Conservation (phyloP, 2,329 filamentous ascomycete genomes). For the Pseudopyricularia javanii region DNA sequence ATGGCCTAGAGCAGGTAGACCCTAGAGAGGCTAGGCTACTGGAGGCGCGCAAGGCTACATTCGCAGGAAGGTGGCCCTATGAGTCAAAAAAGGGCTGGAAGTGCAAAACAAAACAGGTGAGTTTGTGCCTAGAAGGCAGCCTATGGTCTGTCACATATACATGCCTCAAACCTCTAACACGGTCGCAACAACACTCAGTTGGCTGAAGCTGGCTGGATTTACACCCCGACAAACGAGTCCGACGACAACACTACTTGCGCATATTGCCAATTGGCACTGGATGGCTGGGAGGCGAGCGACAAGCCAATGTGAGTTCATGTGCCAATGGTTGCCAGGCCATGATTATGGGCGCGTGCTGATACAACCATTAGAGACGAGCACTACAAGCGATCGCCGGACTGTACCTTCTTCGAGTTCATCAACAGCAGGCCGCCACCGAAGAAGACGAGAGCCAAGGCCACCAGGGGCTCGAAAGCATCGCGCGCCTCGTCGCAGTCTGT, state of each 20-base stretch:
- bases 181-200: conserved; percentile 37
- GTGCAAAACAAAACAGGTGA: conserved; percentile 77
- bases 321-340: background rate
- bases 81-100: conserved; percentile 80
- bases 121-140: conserved; percentile 7
- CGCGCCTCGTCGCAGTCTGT: conserved; percentile 49
- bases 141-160: background rate
- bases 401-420: conserved; percentile 67
- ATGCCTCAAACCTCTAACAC: background rate
- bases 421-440: conserved; percentile 43
- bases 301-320: conserved; percentile 58
- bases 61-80: conserved; percentile 77
- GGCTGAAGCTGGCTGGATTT: conserved; percentile 88
- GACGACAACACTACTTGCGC: conserved; percentile 85
- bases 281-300: conserved; percentile 90
- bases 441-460: conserved; percentile 35
- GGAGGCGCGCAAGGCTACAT: conserved; percentile 71
- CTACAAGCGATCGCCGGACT: conserved; percentile 62
- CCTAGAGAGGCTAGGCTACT: conserved; percentile 60
- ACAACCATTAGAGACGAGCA: conserved; percentile 61
- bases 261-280: conserved; percentile 80
- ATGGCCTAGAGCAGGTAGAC: conserved; percentile 56
- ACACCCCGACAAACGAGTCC: conserved; percentile 70
- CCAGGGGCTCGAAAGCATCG: conserved; percentile 55
- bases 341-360: conserved; percentile 3